Evolutionary conservation across 306 rosid species (phyloP).

Genomic region (Fragaria iinumae): DNA sequence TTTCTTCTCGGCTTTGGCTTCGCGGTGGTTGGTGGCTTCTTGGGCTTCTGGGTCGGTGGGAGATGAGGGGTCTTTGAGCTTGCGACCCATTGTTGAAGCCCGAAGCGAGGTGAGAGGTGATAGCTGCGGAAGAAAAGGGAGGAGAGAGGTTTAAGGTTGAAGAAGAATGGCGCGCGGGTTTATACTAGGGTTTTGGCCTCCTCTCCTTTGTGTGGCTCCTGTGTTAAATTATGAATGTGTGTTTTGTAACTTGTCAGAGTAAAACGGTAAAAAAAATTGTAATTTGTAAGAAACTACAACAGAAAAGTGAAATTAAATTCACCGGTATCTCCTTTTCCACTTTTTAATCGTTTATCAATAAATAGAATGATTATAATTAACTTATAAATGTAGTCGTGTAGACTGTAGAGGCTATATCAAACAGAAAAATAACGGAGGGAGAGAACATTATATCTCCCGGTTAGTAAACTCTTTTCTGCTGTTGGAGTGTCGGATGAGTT

Average conservation of each 20-base stretch:
- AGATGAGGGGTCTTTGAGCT: constrained; percentile 37
- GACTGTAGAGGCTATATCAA: no score
- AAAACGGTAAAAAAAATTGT: neutral
- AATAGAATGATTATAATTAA: no score
- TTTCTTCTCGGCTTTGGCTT: constrained; percentile 47
- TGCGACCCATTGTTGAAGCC: constrained; percentile 59
- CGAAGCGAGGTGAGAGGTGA: constrained; percentile 8
- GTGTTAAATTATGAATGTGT: neutral
- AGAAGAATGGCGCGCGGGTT: constrained; percentile 8
- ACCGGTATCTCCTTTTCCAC: no score
- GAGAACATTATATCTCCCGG: no score
- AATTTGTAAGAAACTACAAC: no score
- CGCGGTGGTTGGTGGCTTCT: constrained; percentile 20
- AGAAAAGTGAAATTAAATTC: no score
- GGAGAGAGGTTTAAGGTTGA: constrained; percentile 18
- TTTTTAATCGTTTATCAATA: no score
- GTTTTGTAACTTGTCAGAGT: neutral
- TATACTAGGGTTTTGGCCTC: constrained; percentile 47
- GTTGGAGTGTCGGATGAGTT: no score
- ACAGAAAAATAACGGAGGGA: no score
- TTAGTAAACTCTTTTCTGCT: no score
- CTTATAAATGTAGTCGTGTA: no score
- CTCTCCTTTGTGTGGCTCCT: neutral
- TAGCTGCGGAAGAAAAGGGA: constrained; percentile 10
- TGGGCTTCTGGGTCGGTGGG: constrained; percentile 40